Evolutionary conservation across 2,329 filamentous ascomycete species (phyloP), one percentile per base, ranked within the genome.

Genomic region (Stagonosporopsis cucurbitacearum): DNA sequence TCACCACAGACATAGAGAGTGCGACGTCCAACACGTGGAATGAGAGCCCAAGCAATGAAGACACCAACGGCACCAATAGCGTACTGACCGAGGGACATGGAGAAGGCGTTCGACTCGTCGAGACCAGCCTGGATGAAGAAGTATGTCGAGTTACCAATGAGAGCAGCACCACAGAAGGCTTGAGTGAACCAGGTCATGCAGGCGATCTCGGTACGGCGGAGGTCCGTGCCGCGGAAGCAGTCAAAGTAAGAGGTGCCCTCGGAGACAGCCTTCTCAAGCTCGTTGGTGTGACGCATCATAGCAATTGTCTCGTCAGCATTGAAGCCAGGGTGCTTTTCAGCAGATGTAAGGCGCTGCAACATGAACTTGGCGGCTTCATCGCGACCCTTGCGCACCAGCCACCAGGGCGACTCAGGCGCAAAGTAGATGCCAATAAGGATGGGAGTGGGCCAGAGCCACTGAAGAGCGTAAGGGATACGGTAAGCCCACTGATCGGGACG

Each of bases 271-370:
- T 90, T 84, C 73, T 96, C 92, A 13, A 96, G 79, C 1, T 89
- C 88, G 6, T 90, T 92, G 4, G 92, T 96, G 70, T 95, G 90
- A 4, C 91, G 86, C 89, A 96, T 96, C 91, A 96, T 95, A 65
- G 90, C 87, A 58, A 96, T 82, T 0, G 90, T 95, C 36, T 75
- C 66, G 52, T 75, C 67, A 47, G 67, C 65, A 43, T 74, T 70
- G 66, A 72, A 73, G 32, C 88, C 83, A 5, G 64, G 60, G 28
- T 70, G 63, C 56, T 66, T 72, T 13, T 75, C 68, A 5, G 70
- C 61, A 64, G 82, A 88, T 3, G 88, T 90, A 30, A 91, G 78
- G 7, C 88, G 86, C 50, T 87, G 76, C 22, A 91, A 79, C 17
- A 87, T 80, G 45, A 79, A 77, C 77, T 89, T 90, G 23, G 89